These are phyloP conservation scores for Penicillium manginii DNA, from an alignment of 495 filamentous ascomycete genomes.

Conservation along the genomic window DNA sequence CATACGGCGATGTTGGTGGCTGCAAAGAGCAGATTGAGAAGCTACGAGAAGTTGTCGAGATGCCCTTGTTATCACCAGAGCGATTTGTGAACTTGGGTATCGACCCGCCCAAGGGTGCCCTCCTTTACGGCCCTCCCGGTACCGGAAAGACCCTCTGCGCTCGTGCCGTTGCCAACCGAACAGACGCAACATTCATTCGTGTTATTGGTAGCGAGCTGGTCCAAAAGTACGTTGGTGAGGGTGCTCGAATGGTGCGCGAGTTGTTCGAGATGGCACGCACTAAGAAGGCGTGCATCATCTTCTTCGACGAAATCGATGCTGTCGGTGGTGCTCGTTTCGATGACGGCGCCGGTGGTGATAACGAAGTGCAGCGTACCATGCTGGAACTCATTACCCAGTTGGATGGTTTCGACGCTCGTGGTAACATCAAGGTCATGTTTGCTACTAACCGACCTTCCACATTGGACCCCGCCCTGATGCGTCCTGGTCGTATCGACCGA, in stretches of 20 bases:
- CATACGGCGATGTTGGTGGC: slow-evolving; percentile 97
- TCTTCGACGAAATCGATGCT: slow-evolving; percentile 99
- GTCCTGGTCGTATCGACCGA: slow-evolving; percentile 95
- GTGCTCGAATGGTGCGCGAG: slow-evolving; percentile 96
- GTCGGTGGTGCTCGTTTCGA: slow-evolving; percentile 98
- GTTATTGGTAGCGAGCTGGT: slow-evolving; percentile 97
- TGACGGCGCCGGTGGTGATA: slow-evolving; percentile 96
- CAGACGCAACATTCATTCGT: slow-evolving; percentile 97
- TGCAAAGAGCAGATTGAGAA: slow-evolving; percentile 99
- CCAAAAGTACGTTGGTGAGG: slow-evolving; percentile 98
- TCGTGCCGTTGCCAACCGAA: slow-evolving; percentile 94
- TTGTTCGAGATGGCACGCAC: slow-evolving; percentile 99
- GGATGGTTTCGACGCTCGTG: slow-evolving; percentile 94
- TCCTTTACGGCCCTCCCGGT: slow-evolving; percentile 95
- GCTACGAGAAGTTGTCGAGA: slow-evolving; percentile 96
- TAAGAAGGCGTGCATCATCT: slow-evolving; percentile 99
- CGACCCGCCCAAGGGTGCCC: slow-evolving; percentile 95
- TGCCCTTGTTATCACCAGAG: slow-evolving; percentile 94
- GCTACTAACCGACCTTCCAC: slow-evolving; percentile 97
- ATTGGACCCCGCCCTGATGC: slow-evolving; percentile 93
- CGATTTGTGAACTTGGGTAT: slow-evolving; percentile 97
- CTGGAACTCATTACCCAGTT: slow-evolving; percentile 97
- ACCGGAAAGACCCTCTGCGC: slow-evolving; percentile 98
- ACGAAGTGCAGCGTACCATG: slow-evolving; percentile 99
- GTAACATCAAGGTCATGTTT: slow-evolving; percentile 99